Conservation (phyloP, 192 early-diverging fungal genomes). For the Linnemannia exigua region DNA sequence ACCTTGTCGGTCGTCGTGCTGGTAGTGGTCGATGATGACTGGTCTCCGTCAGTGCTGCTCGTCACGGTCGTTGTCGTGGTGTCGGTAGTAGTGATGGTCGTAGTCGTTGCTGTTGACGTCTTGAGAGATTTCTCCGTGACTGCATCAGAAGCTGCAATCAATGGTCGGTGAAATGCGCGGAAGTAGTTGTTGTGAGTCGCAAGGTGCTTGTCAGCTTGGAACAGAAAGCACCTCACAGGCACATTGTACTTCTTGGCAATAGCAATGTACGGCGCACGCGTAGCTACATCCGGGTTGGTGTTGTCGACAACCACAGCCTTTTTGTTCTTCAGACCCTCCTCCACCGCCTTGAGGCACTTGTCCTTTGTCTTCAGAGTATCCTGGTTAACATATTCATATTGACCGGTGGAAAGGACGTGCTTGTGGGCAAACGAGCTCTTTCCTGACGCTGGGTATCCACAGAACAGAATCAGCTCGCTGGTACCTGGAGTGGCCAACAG, state of each 20-base stretch:
- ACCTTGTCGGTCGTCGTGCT: not conserved
- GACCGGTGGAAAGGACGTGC: conserved; percentile 71
- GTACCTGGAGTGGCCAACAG: conserved; percentile 39
- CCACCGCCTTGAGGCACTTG: conserved; percentile 76
- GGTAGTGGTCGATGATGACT: not conserved
- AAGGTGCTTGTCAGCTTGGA: conserved; percentile 66
- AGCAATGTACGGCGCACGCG: conserved; percentile 74
- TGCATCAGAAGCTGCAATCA: conserved; percentile 17
- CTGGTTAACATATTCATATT: conserved; percentile 82
- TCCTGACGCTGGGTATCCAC: conserved; percentile 89
- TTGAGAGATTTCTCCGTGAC: not conserved
- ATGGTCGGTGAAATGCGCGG: conserved; percentile 63
- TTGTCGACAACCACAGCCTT: conserved; percentile 84
- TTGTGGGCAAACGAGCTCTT: conserved; percentile 81
- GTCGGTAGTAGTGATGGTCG: not conserved
- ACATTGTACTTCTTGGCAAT: conserved; percentile 71
- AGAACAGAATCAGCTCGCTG: conserved; percentile 78
- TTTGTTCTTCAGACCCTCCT: conserved; percentile 64
- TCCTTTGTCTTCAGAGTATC: conserved; percentile 83
- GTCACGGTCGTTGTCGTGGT: not conserved
- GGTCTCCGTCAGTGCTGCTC: not conserved
- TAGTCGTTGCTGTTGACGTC: not conserved
- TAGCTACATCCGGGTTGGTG: conserved; percentile 80
- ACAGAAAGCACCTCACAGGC: conserved; percentile 75
- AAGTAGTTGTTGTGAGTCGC: conserved; percentile 86